phyloP scores from a whole-genome alignment of 371 early-diverging fungal species.

The Mycotypha africana region DNA sequence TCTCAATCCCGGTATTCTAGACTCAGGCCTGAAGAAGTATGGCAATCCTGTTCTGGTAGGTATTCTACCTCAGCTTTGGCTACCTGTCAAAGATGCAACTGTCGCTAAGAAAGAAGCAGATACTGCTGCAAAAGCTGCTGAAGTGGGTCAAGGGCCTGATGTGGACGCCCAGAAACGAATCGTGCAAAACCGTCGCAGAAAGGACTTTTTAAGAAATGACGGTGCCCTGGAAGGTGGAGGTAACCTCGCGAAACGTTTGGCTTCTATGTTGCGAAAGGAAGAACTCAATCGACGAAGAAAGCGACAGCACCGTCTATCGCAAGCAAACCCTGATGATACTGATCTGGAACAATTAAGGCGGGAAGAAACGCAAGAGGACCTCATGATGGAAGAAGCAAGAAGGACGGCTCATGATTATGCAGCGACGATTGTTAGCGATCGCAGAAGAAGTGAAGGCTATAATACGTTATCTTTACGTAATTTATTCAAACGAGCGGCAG shows the following conservation, averaged over 20 bases:
- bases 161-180: too few species aligned
- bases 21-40: slow-evolving; percentile 63
- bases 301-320: too few species aligned
- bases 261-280: slow-evolving; percentile 22
- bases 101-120: too few species aligned
- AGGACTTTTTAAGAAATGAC: not conserved
- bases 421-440: slow-evolving; percentile 9
- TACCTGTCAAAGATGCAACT: slow-evolving; percentile 49
- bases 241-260: slow-evolving; percentile 16
- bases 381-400: slow-evolving; percentile 2
- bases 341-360: too few species aligned
- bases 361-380: too few species aligned
- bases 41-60: slow-evolving; percentile 65
- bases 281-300: slow-evolving; percentile 10
- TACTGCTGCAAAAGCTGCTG: too few species aligned
- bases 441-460: too few species aligned
- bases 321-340: not conserved
- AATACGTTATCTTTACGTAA: too few species aligned
- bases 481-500: too few species aligned
- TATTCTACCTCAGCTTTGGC: slow-evolving; percentile 69
- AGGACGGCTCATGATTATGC: slow-evolving; percentile 6
- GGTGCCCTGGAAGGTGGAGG: slow-evolving; percentile 6
- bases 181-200: not conserved
- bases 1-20: slow-evolving; percentile 63
- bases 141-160: too few species aligned